phyloP scores from a whole-genome alignment of 2,329 filamentous ascomycete species.

The Fusarium ramigenum region DNA sequence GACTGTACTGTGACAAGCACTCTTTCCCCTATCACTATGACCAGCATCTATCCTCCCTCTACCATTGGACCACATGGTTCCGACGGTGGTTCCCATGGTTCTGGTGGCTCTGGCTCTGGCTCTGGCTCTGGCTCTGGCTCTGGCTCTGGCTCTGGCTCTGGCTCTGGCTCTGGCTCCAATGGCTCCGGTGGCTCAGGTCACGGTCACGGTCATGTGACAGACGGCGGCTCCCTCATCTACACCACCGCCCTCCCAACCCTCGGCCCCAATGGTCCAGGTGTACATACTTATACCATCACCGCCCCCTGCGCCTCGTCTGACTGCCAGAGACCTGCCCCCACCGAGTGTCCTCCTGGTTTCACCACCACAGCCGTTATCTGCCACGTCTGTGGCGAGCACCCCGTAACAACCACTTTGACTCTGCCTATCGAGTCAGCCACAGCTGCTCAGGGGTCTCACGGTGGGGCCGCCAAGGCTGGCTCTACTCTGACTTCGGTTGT shows the following conservation, averaged over 20 bases:
- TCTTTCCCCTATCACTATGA: constrained; percentile 2
- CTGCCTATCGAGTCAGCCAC: constrained; percentile 12
- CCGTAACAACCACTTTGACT: constrained; percentile 9
- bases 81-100: too few relatives aligned
- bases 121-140: neutral
- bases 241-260: constrained; percentile 5
- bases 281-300: constrained; percentile 26
- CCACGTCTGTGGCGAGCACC: neutral
- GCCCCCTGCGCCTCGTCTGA: constrained; percentile 1
- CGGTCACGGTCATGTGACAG: neutral
- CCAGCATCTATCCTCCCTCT: constrained; percentile 8
- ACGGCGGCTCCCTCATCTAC: neutral
- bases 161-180: neutral
- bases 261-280: constrained; percentile 2
- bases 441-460: neutral
- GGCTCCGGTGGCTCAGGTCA: neutral
- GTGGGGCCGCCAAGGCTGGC: neutral
- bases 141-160: neutral
- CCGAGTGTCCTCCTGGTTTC: constrained; percentile 19
- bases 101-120: too few relatives aligned
- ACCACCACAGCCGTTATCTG: constrained; percentile 11
- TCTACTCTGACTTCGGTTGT: neutral
- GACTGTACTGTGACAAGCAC: constrained; percentile 14
- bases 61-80: neutral
- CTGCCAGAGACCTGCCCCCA: neutral